Evolutionary conservation across 352 stramenopile genomes (phyloP), one percentile per base, ranked within the genome.

Genomic region (Pythium insidiosum): DNA sequence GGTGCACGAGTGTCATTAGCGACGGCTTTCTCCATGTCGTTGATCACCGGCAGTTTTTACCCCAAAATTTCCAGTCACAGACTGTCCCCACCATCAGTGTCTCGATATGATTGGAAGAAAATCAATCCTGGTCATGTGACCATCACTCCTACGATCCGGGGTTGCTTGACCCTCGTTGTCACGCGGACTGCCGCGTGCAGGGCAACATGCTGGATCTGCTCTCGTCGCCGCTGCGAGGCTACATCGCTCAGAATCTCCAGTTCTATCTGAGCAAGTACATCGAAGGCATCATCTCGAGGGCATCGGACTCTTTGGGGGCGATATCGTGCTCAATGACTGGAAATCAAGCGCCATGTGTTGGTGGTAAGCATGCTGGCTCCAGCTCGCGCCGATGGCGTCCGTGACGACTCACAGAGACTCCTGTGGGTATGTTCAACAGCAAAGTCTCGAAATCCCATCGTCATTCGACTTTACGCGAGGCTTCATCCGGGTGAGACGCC

Each of bases 241-340:
- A 91, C 57, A 84, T 94, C 49, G 79, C 81, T 47, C 81, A 94
- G 62, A 94, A 67, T 28, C 65, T 94, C 43, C 81, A 94, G 62
- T 91, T 88, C 49, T 90, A 91, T 48, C 56, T 94, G 31, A 81
- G 77, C 71, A 94, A 91, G 58, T 94, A 94, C 71, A 86, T 94
- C 40, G 76, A 94, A 52, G 79, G 79, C 62, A 94, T 94, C 40
- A 91, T 41, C 63, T 94, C 38, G 81, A 94, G 53, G 75, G 81
- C 5, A 58, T 94, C 26, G 81, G 81, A 36, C 60, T 94, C 35
- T 94, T 94, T 39, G 81, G 81, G 16, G 78, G 75, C 36, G 81
- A 94, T 41, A 61, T 94, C 33, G 78, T 94, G 55, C 75, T 91
- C 20, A 94, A 94, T 46, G 77, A 94, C 58, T 94, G 25, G 76